A percentile compares a stretch with the other conserved stretches of the same genome.
Evolutionary conservation across 768 basidiomycete genomes (phyloP).

Genomic region (Serendipita sp.): DNA sequence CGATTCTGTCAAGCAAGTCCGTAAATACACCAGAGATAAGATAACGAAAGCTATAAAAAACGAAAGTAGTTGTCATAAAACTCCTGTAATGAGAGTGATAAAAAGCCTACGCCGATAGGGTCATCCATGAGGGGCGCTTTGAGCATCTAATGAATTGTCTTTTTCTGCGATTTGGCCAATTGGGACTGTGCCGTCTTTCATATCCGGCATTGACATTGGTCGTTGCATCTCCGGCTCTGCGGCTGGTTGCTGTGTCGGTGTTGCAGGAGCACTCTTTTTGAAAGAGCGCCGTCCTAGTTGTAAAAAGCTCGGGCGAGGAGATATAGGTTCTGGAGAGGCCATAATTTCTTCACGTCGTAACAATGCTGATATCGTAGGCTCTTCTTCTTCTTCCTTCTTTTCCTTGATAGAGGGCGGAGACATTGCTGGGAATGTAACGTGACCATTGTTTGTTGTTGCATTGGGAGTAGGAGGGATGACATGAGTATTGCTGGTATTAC

Average conservation of each 20-base stretch:
- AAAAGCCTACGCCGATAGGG: not conserved
- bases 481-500: not conserved
- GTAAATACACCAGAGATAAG: not conserved
- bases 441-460: not conserved
- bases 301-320: not conserved
- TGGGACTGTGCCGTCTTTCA: not conserved
- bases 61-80: too few relatives aligned
- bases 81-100: not conserved
- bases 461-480: not conserved
- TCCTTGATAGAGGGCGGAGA: not conserved
- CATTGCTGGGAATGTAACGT: not conserved
- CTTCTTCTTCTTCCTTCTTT: not conserved
- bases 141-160: not conserved
- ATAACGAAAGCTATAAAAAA: not conserved
- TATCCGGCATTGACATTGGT: conserved; percentile 1
- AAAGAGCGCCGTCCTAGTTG: not conserved
- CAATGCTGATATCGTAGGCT: not conserved
- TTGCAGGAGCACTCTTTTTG: not conserved
- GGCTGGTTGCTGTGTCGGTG: not conserved
- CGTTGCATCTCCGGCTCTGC: not conserved
- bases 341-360: not conserved
- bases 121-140: not conserved
- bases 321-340: not conserved
- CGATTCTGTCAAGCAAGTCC: not conserved
- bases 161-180: not conserved